Evolutionary conservation across 2,329 filamentous ascomycete genomes (phyloP), one percentile per base, ranked within the genome.

Genomic region (Hortaea werneckii): DNA sequence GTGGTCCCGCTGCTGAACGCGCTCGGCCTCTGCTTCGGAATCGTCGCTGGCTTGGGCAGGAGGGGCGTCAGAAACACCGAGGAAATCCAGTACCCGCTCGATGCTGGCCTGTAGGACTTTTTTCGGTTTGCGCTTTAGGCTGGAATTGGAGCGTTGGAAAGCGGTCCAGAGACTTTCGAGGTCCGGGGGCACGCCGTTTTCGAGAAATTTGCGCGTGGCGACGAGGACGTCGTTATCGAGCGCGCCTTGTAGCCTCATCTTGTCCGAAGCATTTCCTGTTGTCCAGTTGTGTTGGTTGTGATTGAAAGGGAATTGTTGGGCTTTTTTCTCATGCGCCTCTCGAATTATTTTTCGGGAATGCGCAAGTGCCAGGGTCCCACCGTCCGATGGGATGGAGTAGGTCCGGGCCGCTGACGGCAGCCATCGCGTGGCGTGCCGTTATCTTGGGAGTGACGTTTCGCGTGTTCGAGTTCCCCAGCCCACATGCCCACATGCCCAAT

Each of bases 121-220:
- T 65, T 92, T 94, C 35, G 87, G 87, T 54, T 85, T 80, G 20
- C 92, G 75, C 51, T 85, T 87, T 20, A 96, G 67, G 44, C 84
- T 88, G 0, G 88, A 94, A 63, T 95, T 95, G 10, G 88, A 95
- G 42, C 73, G 70, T 56, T 88, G 86, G 50, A 96, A 87, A 48
- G 78, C 79, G 35, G 88, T 82, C 62, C 92, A 95, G 1, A 94
- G 76, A 2, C 44, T 46, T 7, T 53, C 45, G 5, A 57, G 46
- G 35, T 59, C 53, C 1, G 57, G 43, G 5, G 52, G 9, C 3
- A 59, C 45, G 7, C 61, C 61, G 28, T 57, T 44, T 6, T 46
- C 43, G 2, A 60, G 27, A 32, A 63, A 61, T 40, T 53, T 58
- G 41, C 56, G 46, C 6, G 58, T 57, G 6, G 52, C 54, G 7